Evolutionary conservation across 345 rosid species (phyloP), one percentile per base, ranked within the genome.

Genomic region (Eucalyptus paniculata): DNA sequence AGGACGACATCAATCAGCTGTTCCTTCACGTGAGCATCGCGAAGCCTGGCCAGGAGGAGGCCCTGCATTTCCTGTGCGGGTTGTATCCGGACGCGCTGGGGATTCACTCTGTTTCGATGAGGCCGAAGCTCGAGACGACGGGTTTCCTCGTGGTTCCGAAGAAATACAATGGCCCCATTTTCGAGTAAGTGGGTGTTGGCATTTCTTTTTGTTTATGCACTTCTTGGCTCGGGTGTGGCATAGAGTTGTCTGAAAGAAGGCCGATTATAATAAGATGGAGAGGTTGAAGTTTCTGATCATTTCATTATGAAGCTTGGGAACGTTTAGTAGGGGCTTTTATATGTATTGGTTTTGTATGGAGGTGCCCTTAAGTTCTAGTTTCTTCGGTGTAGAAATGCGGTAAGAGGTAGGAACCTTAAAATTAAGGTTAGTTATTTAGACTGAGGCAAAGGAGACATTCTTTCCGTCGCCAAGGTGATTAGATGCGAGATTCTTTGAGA

Each of bases 11-110:
- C 58, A 95, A 95, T 89, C 99, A 97, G 92, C 80, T 97, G 92
- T 97, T 97, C 88, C 95, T 97, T 65, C 99, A 95, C 62, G 98
- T 97, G 42, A 94, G 96, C 91, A 95, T 97, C 32, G 92, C 97
- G 45, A 97, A 97, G 95, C 96, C 94, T 34, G 95, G 90, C n/a
- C 96, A 94, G 83, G 90, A 91, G 81, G 90, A 95, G 37, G 96
- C 98, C 60, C 88, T 97, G 88, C 97, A 95, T 89, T 96, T 97
- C 90, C 95, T 97, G 12, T 97, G 99, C 40, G 99, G 97, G 30
- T 91, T 97, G 92, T 96, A 97, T 92, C 98, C 99, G 1, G 99
- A 97, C 90, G 99, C 99, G 2, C 89, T 97, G 88, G 98, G 99
- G 45, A 97, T 97, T 88, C 99, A 97, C 91, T 96, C 98, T 4